Base-by-base conservation (phyloP, 1,139 yeast species). In the Lodderomyces orthopsilosis region DNA sequence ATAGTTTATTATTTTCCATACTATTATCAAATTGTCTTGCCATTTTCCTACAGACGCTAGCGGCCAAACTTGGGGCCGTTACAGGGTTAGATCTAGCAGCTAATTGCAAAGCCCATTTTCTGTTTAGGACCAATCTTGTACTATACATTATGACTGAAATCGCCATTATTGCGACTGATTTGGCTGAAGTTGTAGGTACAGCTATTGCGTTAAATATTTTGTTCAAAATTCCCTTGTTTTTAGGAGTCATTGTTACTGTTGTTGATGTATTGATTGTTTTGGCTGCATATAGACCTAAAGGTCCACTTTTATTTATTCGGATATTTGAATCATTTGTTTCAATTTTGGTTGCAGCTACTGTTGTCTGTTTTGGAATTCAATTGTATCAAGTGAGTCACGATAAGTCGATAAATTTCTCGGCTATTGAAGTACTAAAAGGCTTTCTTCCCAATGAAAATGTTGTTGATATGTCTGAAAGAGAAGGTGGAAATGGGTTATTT, bases 111-210 rank as follows among this genome's bases (percentile, higher is more conserved):
- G 79, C 77, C 28, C 88, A 89, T 59, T 70, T 90, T 41, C 83
- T 91, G 1, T 66, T 65, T 33, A 75, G 76, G 65, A 57, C 83
- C 38, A 87, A 88, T 56, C 55, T 84, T 22, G 53, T 76, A 15
- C 70, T 90, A 2, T 91, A 89, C 59, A 56, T 77, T 1, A 75
- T 88, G 57, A 93, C 96, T 0, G 97, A 91, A 57, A 65, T 86
- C 21, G 95, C 97, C 17, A 91, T 90, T 45, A 82, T 90, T 35
- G 96, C 96, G 4, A 90, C 97, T 0, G 97, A 90, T 60, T 72
- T 90, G 54, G 96, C 97, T 0, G 96, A 90, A 59, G 95, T 90
- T 26, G 91, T 90, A 13, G 97, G 97, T 10, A 87, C 96, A 3
- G 96, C 96, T 5, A 85, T 91, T 43, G 87, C 97, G 1, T 73